Evolutionary conservation across 2,329 filamentous ascomycete genomes (phyloP), one percentile per base, ranked within the genome.

Genomic region (Hypoxylon sp.): DNA sequence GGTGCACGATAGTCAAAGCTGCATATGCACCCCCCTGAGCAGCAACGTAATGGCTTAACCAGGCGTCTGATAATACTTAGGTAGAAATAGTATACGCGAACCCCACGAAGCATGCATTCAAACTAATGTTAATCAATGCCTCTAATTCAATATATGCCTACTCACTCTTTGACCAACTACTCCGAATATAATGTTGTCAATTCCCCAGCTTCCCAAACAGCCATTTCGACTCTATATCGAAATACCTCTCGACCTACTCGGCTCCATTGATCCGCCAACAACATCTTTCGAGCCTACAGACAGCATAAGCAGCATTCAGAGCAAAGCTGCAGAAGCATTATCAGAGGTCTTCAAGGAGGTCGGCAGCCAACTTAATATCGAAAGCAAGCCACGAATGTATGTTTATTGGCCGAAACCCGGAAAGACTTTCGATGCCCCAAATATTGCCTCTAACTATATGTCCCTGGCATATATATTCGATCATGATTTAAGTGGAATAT

Each of bases 21-120:
- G 47, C 47, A 50, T 50, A 50, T 50, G 47, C 26, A 50, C n/a
- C 13, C 47, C 47, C 47, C 47, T 50, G 14, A 33, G 3, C 22
- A 9, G 10, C 8, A 4, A 5, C 17, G 31, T 9, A 14, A 29
- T 17, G 14, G n/a, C 47, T 31, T 31, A n/a, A 17, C 39, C 17
- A 17, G 14, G 11, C 14, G n/a, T n/a, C 39, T 44, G 6, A 17
- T 13, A 14, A 8, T 44, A 44, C 39, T 44, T 17, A 8, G 14
- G 17, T 17, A 22, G 10, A 14, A 10, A 24, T 48, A 14, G 35
- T 14, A 44, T 33, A 26, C 8, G 47, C n/a, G 14, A 50, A 17
- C 47, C 47, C 47, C 14, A 26, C 26, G 47, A 29, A n/a, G 24
- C 6, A 29, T 29, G 9, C 33, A 19, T n/a, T 50, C 17, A 0